Evolutionary conservation across 1,284 basidiomycete genomes (phyloP).

Genomic region (Trichosporon sp.): DNA sequence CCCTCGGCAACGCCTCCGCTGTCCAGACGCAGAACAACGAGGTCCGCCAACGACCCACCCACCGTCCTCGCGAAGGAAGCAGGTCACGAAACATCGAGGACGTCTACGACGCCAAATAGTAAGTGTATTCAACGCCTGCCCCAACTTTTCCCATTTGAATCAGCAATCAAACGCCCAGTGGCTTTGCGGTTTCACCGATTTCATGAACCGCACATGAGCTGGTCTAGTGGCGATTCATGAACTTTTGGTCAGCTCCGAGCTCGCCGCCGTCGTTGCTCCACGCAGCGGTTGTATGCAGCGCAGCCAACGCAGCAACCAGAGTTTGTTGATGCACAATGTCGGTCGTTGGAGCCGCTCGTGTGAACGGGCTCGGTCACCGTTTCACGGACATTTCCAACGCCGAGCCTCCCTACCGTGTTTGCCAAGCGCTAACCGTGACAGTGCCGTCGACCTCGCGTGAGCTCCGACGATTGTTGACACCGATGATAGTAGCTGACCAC

Average conservation of each 20-base stretch:
- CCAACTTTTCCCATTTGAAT: slow-evolving; percentile 8
- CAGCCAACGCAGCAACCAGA: neutral
- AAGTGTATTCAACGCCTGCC: slow-evolving; percentile 30
- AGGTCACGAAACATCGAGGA: slow-evolving; percentile 48
- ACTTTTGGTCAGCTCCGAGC: neutral
- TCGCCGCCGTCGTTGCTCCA: neutral
- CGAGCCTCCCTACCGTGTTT: neutral
- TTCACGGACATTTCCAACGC: slow-evolving; percentile 8
- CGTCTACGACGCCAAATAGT: slow-evolving; percentile 57
- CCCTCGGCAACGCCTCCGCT: slow-evolving; percentile 23
- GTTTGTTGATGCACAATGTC: neutral
- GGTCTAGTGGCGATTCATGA: slow-evolving; percentile 6
- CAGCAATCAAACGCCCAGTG: neutral
- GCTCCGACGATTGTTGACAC: slow-evolving; percentile 28
- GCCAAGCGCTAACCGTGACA: slow-evolving; percentile 25
- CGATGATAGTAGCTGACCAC: slow-evolving; percentile 5
- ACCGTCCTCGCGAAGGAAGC: slow-evolving; percentile 41
- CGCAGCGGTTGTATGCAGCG: neutral
- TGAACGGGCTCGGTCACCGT: slow-evolving; percentile 6
- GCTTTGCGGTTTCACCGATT: slow-evolving; percentile 4
- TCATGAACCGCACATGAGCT: neutral
- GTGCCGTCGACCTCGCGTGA: slow-evolving; percentile 55
- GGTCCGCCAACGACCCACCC: slow-evolving; percentile 26
- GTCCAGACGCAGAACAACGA: slow-evolving; percentile 27
- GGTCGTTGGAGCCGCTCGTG: neutral